Conservation (phyloP, 2,329 filamentous ascomycete species). For the Penicillium sp. region DNA sequence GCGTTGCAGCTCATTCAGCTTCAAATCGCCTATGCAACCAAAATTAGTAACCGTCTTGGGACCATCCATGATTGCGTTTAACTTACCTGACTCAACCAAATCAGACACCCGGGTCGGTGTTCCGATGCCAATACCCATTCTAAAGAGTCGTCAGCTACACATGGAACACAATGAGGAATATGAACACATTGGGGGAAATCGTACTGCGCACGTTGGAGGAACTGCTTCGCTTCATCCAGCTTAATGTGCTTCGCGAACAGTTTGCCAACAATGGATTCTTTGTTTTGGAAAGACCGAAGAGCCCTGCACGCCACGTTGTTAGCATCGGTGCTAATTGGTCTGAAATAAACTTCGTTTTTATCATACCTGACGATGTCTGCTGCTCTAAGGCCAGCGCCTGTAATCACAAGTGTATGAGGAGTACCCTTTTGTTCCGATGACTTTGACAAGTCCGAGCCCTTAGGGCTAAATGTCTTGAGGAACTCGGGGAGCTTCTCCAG, state of each 20-base stretch:
- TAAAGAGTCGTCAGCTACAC: constrained; percentile 33
- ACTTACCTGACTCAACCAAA: constrained; percentile 74
- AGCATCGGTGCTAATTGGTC: not conserved
- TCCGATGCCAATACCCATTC: constrained; percentile 84
- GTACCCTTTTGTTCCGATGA: constrained; percentile 69
- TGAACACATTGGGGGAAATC: not conserved
- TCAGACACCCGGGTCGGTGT: constrained; percentile 83
- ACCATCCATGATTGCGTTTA: not conserved
- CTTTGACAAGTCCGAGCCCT: constrained; percentile 61
- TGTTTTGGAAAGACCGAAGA: constrained; percentile 75
- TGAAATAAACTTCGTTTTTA: not conserved
- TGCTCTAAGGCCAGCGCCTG: constrained; percentile 79
- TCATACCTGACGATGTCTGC: constrained; percentile 75
- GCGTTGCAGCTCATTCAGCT: constrained; percentile 69
- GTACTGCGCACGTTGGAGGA: constrained; percentile 64
- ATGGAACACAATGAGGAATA: not conserved
- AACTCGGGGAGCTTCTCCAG: constrained; percentile 77
- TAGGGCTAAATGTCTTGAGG: constrained; percentile 62
- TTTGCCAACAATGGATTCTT: constrained; percentile 79
- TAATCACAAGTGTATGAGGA: constrained; percentile 87
- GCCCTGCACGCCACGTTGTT: constrained; percentile 49
- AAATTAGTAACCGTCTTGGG: not conserved
- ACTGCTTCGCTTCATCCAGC: constrained; percentile 77
- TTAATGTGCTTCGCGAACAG: constrained; percentile 99
- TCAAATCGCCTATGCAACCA: constrained; percentile 61